Base-by-base conservation (phyloP, 2,329 filamentous ascomycete genomes). In the Penicillium verrucosum region DNA sequence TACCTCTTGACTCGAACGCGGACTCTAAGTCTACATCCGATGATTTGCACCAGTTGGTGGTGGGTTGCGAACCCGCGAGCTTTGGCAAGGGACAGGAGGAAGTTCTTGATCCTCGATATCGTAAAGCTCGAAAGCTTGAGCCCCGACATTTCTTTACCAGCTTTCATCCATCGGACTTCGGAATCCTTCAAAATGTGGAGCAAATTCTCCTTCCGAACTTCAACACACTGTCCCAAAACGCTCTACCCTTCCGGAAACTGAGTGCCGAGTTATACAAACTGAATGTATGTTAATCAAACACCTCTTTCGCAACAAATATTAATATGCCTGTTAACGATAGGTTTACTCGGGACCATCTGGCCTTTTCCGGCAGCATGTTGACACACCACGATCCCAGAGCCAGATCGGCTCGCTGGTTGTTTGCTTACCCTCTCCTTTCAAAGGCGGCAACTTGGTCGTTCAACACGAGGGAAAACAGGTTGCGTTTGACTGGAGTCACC, bases 391-490 rank as follows among this genome's bases (percentile, higher is more conserved):
- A 0, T 78, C 76, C 0, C 58, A 67, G 0, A 63, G 59, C 0
- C 81, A 85, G 40, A 80, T 85, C 47, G 82, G 80, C 0, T 82
- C 79, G 0, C 73, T 86, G 0, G 81, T 85, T 0, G 74, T 85
- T 3, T 82, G 79, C 38, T 72, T 86, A 0, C 76, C 76, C 1
- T 71, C 62, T 47, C 11, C 57, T 18, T 68, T 74, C 57, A 55
- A 69, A 60, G 74, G 74, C 4, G 72, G 73, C 0, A 60, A 60
- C 2, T 51, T 76, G 6, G 59, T 69, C 4, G 69, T 78, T 21
- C 57, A 61, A 2, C 74, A 77, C 54, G 21, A 70, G 14, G 70
- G 66, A 0, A 58, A 60, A 57, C 53, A 64, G 52, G 52, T 63
- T 3, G 37, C 56, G 5, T 73, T 70, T 42, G 61, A 70, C 36